phyloP scores from a whole-genome alignment of 2,329 filamentous ascomycete genomes.

The Corinectria fuckeliana region DNA sequence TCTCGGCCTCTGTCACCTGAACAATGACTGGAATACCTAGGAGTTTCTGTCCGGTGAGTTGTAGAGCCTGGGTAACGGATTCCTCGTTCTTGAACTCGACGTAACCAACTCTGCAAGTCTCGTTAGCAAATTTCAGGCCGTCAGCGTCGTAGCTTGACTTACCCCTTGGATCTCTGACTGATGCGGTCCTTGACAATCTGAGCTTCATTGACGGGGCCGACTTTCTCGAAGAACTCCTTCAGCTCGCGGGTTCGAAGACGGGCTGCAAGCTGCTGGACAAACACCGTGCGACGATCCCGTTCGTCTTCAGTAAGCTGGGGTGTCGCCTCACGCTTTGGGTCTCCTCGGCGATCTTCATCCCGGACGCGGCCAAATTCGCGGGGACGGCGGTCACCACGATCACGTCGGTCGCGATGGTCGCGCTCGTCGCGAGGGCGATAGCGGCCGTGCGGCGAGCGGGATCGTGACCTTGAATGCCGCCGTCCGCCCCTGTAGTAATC shows the following conservation, averaged over 20 bases:
- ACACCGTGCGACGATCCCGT: slow-evolving; percentile 94
- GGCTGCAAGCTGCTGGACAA: slow-evolving; percentile 96
- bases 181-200: slow-evolving; percentile 99
- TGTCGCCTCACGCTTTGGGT: slow-evolving; percentile 58
- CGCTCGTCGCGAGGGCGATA: slow-evolving; percentile 63
- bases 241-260: slow-evolving; percentile 91
- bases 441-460: slow-evolving; percentile 71
- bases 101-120: slow-evolving; percentile 84
- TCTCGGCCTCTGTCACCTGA: slow-evolving; percentile 97
- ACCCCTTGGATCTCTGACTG: slow-evolving; percentile 97
- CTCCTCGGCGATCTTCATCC: slow-evolving; percentile 54
- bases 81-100: slow-evolving; percentile 99
- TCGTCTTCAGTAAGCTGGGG: slow-evolving; percentile 91
- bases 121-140: slow-evolving; percentile 1
- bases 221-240: slow-evolving; percentile 93
- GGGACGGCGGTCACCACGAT: slow-evolving; percentile 58
- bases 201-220: slow-evolving; percentile 92
- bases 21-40: slow-evolving; percentile 98
- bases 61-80: slow-evolving; percentile 89
- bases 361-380: slow-evolving; percentile 60
- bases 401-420: slow-evolving; percentile 57
- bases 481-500: slow-evolving; percentile 68
- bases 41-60: slow-evolving; percentile 98
- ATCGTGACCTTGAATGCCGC: slow-evolving; percentile 71
- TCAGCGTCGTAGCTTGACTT: slow-evolving; percentile 46